Conservation (phyloP, 164 flowering plant species). For the Aristolochia californica region DNA sequence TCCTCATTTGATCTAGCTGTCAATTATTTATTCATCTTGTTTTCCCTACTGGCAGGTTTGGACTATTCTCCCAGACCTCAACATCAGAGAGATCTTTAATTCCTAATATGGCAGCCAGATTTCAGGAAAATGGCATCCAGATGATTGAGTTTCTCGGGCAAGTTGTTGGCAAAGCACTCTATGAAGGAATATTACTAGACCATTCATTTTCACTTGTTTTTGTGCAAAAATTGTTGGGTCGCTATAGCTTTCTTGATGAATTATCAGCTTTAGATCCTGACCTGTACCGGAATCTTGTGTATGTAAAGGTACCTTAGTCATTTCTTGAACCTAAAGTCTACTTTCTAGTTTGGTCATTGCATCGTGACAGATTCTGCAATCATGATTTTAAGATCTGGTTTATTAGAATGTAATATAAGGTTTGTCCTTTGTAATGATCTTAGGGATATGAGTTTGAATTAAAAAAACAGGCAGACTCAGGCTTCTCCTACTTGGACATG, state of each 20-base stretch:
- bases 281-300: slow-evolving; percentile 87
- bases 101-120: slow-evolving; percentile 77
- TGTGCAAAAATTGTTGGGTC: slow-evolving; percentile 92
- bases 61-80: slow-evolving; percentile 78
- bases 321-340: too few relatives aligned
- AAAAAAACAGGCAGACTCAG: too few relatives aligned
- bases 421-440: too few relatives aligned
- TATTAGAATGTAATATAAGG: background rate
- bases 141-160: slow-evolving; percentile 98
- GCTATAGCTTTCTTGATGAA: slow-evolving; percentile 98
- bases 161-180: slow-evolving; percentile 98
- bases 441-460: too few relatives aligned
- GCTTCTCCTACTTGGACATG: too few relatives aligned
- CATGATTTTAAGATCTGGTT: background rate
- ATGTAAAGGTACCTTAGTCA: slow-evolving; percentile 68
- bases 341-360: too few relatives aligned
- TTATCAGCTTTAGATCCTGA: slow-evolving; percentile 94
- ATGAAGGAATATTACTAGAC: slow-evolving; percentile 93
- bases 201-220: slow-evolving; percentile 96
- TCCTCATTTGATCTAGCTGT: background rate
- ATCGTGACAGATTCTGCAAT: too few relatives aligned
- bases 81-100: slow-evolving; percentile 79
- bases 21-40: background rate
- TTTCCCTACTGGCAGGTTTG: slow-evolving; percentile 43
- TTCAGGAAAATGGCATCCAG: slow-evolving; percentile 67